Percentiles rank a stretch among this genome's conserved stretches.
phyloP scores from a whole-genome alignment of 768 basidiomycete species.

The Phaffia tasmanica region DNA sequence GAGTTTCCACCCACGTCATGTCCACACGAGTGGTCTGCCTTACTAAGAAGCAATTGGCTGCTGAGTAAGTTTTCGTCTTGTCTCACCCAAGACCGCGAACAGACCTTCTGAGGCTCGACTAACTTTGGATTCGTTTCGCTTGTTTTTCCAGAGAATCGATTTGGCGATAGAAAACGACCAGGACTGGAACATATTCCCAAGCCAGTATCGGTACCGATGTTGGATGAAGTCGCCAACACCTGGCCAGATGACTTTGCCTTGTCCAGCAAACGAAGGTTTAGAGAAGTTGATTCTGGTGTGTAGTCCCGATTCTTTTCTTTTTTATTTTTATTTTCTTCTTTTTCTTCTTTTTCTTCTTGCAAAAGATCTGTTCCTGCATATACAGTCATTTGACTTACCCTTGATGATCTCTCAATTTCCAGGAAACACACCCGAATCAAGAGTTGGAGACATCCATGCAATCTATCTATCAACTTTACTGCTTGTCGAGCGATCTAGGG shows the following conservation, averaged over 20 bases:
- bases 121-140: neutral
- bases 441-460: conserved; percentile 20
- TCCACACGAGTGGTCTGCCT: conserved; percentile 17
- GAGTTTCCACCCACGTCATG: conserved; percentile 10
- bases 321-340: too few relatives aligned
- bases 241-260: conserved; percentile 15
- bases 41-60: conserved; percentile 17
- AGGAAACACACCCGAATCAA: neutral
- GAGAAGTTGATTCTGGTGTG: conserved; percentile 14
- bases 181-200: conserved; percentile 18
- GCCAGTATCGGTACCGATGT: conserved; percentile 4
- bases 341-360: too few relatives aligned
- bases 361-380: neutral
- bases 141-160: conserved; percentile 6
- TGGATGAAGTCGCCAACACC: conserved; percentile 16
- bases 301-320: too few relatives aligned
- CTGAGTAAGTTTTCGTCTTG: conserved; percentile 10
- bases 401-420: too few relatives aligned
- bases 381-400: too few relatives aligned
- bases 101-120: neutral
- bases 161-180: conserved; percentile 9
- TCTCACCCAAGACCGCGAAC: neutral
- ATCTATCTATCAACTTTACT: conserved; percentile 15
- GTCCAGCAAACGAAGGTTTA: conserved; percentile 11
- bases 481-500: conserved; percentile 20